Percentiles rank a stretch among this genome's conserved stretches.
Conservation (phyloP, 106 monocot genomes). For the Acanthochlamys bracteata region DNA sequence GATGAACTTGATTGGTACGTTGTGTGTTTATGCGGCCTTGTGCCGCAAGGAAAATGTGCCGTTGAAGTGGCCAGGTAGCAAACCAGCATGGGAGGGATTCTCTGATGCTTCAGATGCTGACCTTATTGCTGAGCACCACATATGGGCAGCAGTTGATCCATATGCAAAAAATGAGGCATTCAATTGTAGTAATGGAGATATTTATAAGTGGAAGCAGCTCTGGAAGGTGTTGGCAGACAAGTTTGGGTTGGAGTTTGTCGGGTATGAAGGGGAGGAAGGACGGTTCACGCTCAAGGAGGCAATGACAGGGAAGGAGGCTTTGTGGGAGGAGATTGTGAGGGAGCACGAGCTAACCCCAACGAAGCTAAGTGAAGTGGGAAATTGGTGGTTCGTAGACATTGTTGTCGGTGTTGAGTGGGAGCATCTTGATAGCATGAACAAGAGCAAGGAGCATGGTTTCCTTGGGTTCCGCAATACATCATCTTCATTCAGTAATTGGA, state of each 20-base stretch:
- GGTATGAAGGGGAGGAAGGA: slow-evolving; percentile 35
- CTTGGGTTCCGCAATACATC: slow-evolving; percentile 59
- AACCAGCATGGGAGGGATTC: slow-evolving; percentile 29
- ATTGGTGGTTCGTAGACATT: slow-evolving; percentile 41
- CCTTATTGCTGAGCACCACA: slow-evolving; percentile 52
- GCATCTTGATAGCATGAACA: slow-evolving; percentile 65
- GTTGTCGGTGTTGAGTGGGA: slow-evolving; percentile 20
- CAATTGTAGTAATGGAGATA: slow-evolving; percentile 43
- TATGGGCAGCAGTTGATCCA: slow-evolving; percentile 67
- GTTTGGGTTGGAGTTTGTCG: slow-evolving; percentile 48
- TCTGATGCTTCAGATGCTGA: slow-evolving; percentile 45
- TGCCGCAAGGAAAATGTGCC: slow-evolving; percentile 22
- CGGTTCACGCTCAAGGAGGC: slow-evolving; percentile 42
- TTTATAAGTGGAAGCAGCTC: slow-evolving; percentile 73
- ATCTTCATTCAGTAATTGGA: slow-evolving; percentile 44
- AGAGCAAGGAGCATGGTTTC: slow-evolving; percentile 83
- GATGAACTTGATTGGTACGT: slow-evolving; percentile 28
- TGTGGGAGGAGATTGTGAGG: slow-evolving; percentile 53
- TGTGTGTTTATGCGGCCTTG: slow-evolving; percentile 43
- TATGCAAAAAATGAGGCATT: slow-evolving; percentile 52
- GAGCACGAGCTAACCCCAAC: slow-evolving; percentile 44
- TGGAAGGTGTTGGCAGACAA: slow-evolving; percentile 54
- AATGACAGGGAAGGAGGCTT: slow-evolving; percentile 56
- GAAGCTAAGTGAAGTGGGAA: slow-evolving; percentile 37
- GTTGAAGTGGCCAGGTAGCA: slow-evolving; percentile 28